Percentiles rank a stretch among this genome's conserved stretches.
These are phyloP conservation scores for Penicillium sp. DNA, from an alignment of 2,329 filamentous ascomycete species.

Conservation along the genomic window DNA sequence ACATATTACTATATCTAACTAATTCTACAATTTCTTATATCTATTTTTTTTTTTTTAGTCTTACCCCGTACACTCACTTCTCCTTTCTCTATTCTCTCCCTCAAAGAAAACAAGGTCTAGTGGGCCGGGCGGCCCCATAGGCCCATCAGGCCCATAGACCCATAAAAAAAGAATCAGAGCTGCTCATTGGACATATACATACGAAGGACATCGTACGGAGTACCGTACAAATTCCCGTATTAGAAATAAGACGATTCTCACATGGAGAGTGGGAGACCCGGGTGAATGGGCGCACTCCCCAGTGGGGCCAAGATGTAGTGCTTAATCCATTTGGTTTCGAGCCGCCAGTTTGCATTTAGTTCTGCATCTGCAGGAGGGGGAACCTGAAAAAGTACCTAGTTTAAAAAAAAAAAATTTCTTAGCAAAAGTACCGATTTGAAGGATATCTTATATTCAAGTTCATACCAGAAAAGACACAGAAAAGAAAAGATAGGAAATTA, in stretches of 20 bases:
- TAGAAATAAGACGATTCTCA: conserved; percentile 1
- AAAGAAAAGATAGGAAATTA: background rate
- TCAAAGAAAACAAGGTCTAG: conserved; percentile 4
- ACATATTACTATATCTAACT: background rate
- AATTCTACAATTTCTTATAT: background rate
- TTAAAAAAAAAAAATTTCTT: too few species aligned
- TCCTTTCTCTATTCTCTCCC: background rate
- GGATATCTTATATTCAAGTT: background rate
- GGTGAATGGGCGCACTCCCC: conserved; percentile 7
- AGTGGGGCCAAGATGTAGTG: conserved; percentile 32
- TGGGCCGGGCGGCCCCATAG: conserved; percentile 3
- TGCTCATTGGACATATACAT: background rate
- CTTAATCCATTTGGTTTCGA: conserved; percentile 26
- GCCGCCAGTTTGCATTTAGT: background rate
- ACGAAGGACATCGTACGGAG: background rate
- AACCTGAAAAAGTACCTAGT: background rate
- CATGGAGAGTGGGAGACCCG: conserved; percentile 8
- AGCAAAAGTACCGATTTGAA: background rate
- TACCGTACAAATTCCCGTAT: background rate
- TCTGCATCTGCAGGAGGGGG: background rate
- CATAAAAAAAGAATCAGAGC: background rate
- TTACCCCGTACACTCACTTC: background rate
- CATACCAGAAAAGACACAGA: background rate
- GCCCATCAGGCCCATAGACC: background rate
- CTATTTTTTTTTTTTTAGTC: too few species aligned